A percentile compares a stretch with the other conserved stretches of the same genome.
Evolutionary conservation across 2,329 filamentous ascomycete genomes (phyloP).

Genomic region (Tolypocladium album): DNA sequence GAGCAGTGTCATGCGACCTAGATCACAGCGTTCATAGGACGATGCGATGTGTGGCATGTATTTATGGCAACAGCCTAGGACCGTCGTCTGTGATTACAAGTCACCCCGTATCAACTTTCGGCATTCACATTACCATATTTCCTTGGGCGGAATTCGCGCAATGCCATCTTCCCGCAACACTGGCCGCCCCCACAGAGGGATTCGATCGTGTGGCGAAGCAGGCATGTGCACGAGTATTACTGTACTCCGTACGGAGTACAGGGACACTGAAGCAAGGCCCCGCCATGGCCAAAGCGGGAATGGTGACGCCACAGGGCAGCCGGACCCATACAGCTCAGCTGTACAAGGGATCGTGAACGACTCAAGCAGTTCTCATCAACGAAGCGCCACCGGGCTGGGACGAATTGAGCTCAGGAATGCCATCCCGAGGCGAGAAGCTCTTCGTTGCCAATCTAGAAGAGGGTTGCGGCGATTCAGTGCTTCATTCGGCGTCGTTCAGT

Average conservation of each 20-base stretch:
- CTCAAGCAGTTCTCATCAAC: no score
- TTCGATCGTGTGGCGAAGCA: no score
- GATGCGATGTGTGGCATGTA: background rate
- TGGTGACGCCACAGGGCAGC: background rate
- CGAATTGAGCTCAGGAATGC: background rate
- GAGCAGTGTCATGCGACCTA: background rate
- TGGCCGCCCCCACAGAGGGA: no score
- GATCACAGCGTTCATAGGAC: background rate
- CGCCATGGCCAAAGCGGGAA: background rate
- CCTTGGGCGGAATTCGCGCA: no score
- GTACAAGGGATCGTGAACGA: background rate
- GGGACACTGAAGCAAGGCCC: no score
- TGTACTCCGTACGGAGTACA: no score
- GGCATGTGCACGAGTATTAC: no score
- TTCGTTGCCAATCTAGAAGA: no score
- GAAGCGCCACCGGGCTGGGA: background rate
- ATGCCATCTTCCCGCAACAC: no score
- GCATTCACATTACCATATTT: no score
- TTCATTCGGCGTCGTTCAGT: background rate
- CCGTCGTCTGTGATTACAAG: no score
- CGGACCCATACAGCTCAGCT: background rate
- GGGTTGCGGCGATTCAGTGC: background rate
- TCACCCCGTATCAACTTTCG: no score
- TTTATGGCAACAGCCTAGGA: background rate
- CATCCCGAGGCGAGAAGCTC: background rate